Conservation (phyloP, 192 early-diverging fungal genomes). For the Gaertneriomyces semiglobifer region DNA sequence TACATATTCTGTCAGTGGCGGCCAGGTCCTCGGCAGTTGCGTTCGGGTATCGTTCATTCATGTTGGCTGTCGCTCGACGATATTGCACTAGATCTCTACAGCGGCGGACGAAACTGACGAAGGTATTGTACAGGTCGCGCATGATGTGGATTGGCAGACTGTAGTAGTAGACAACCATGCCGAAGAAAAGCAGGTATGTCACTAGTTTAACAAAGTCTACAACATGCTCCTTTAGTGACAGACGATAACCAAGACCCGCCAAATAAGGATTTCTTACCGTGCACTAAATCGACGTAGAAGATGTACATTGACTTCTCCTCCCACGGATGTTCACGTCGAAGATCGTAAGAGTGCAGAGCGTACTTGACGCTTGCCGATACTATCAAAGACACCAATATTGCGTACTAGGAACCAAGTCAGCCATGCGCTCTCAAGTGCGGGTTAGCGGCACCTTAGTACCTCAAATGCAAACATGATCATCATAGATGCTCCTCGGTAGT, state of each 20-base stretch:
- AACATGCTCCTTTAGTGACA: not conserved
- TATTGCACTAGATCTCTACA: conserved; percentile 88
- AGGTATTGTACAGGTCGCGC: conserved; percentile 92
- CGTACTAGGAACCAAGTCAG: conserved; percentile 57
- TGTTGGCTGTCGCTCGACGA: conserved; percentile 89
- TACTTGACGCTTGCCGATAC: conserved; percentile 78
- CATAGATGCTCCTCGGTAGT: conserved; percentile 74
- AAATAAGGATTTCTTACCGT: conserved; percentile 44
- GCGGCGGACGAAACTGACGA: conserved; percentile 85
- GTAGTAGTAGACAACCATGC: conserved; percentile 74
- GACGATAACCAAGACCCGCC: not conserved
- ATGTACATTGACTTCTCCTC: conserved; percentile 90
- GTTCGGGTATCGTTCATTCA: conserved; percentile 94
- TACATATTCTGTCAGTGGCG: conserved; percentile 73
- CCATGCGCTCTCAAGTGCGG: not conserved
- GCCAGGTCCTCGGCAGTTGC: conserved; percentile 84
- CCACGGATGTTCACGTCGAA: conserved; percentile 74
- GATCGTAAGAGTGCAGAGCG: conserved; percentile 80
- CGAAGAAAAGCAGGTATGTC: conserved; percentile 86
- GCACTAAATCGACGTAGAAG: conserved; percentile 85
- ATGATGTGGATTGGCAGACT: conserved; percentile 93
- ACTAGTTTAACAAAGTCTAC: conserved; percentile 86
- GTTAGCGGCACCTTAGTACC: conserved; percentile 36
- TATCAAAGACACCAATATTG: conserved; percentile 78
- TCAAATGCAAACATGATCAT: conserved; percentile 99